A percentile compares a stretch with the other conserved stretches of the same genome.
Evolutionary conservation across 2,329 filamentous ascomycete genomes (phyloP).

Genomic region (Ceratocystiopsis sp.): DNA sequence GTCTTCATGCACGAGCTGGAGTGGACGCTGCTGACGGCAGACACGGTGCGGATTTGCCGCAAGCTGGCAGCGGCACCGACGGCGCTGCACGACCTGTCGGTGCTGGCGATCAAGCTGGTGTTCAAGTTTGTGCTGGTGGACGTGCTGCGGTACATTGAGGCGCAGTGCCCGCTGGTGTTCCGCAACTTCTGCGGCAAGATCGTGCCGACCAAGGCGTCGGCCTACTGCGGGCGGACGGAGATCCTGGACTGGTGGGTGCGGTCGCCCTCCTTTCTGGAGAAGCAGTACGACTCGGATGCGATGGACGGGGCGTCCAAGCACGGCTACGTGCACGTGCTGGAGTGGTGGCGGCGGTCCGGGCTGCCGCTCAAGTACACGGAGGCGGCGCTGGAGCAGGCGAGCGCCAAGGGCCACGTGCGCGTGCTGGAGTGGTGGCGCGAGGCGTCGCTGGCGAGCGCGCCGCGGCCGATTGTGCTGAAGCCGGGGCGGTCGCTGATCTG

Average conservation of each 20-base stretch:
- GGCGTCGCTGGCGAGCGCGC: constrained; percentile 23
- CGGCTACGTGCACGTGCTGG: constrained; percentile 68
- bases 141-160: constrained; percentile 52
- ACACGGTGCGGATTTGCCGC: constrained; percentile 52
- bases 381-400: constrained; percentile 72
- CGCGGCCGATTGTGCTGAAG: constrained; percentile 38
- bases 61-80: constrained; percentile 56
- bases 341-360: constrained; percentile 73
- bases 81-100: constrained; percentile 54
- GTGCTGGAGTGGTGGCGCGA: constrained; percentile 91
- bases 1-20: constrained; percentile 66
- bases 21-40: constrained; percentile 63
- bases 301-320: constrained; percentile 76
- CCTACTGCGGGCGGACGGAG: constrained; percentile 67
- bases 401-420: constrained; percentile 63
- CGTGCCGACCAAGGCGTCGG: constrained; percentile 74
- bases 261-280: constrained; percentile 64
- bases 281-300: constrained; percentile 72
- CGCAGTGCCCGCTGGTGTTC: constrained; percentile 54
- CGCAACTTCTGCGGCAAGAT: constrained; percentile 74
- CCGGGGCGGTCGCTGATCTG: constrained; percentile 72
- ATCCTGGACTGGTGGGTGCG: constrained; percentile 86
- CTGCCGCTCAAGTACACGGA: constrained; percentile 75
- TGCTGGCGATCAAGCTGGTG: constrained; percentile 70
- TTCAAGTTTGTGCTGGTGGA: constrained; percentile 78